Evolutionary conservation across 139 green algal genomes (phyloP).

Genomic region (Spirogloea muscicola): DNA sequence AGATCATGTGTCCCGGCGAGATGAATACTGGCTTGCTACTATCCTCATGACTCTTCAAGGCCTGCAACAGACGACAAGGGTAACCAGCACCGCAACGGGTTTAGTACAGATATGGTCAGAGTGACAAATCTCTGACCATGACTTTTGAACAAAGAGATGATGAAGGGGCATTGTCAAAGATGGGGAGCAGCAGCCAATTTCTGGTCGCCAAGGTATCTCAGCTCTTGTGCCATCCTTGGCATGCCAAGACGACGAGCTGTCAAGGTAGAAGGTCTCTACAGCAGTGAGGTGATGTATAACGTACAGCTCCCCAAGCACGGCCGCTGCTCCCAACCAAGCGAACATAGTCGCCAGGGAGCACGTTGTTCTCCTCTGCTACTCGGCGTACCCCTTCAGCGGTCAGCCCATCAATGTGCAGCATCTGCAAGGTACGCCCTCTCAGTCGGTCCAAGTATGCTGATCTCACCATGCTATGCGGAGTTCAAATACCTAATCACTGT

Average conservation of each 20-base stretch:
- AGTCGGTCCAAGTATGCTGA: neutral
- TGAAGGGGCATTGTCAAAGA: neutral
- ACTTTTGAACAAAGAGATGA: neutral
- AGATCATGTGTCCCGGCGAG: conserved; percentile 22
- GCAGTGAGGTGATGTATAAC: neutral
- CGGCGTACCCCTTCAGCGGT: conserved; percentile 10
- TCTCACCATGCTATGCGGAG: neutral
- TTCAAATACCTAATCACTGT: neutral
- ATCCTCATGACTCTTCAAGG: neutral
- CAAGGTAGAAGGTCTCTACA: too few relatives aligned
- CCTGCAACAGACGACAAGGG: neutral
- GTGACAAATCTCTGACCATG: neutral
- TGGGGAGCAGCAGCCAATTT: too few relatives aligned
- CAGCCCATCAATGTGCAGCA: conserved; percentile 41
- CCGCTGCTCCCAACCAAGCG: conserved; percentile 14
- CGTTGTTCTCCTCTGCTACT: neutral
- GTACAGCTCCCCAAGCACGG: conserved; percentile 32
- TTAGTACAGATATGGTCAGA: neutral
- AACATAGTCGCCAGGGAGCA: conserved; percentile 1
- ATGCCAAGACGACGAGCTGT: conserved; percentile 6
- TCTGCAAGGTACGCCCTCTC: conserved; percentile 9
- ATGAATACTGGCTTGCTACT: conserved; percentile 43
- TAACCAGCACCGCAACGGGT: neutral
- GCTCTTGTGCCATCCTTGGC: too few relatives aligned
- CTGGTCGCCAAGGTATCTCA: too few relatives aligned